phyloP scores from a whole-genome alignment of 2,329 filamentous ascomycete species.

The Exophiala calicioides region DNA sequence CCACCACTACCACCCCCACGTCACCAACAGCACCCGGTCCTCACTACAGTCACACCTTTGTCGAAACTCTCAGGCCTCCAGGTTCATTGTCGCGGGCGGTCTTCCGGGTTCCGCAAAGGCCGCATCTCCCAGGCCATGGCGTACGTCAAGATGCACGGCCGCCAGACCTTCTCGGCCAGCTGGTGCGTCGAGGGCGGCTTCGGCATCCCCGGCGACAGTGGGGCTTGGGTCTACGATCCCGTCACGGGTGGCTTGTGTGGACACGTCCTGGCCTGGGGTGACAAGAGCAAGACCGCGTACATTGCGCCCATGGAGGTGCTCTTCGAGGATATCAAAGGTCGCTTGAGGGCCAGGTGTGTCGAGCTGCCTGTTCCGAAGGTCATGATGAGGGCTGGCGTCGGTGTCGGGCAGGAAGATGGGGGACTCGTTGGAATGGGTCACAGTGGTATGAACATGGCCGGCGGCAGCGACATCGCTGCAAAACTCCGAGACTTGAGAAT shows the following conservation, averaged over 20 bases:
- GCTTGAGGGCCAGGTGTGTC: conserved; percentile 25
- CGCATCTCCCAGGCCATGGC: conserved; percentile 75
- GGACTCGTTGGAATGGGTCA: conserved; percentile 8
- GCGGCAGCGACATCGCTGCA: conserved; percentile 10
- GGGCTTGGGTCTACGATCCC: conserved; percentile 88
- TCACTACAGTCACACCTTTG: conserved; percentile 57
- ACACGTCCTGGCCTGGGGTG: conserved; percentile 86
- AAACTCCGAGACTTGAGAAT: conserved; percentile 16
- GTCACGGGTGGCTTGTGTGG: conserved; percentile 78
- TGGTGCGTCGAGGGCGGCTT: conserved; percentile 58
- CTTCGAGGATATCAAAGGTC: conserved; percentile 69
- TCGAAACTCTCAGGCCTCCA: conserved; percentile 69
- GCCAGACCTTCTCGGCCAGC: conserved; percentile 74
- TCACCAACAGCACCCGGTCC: conserved; percentile 11
- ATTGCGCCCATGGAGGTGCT: conserved; percentile 94
- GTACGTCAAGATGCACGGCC: conserved; percentile 83
- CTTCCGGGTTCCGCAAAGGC: conserved; percentile 78
- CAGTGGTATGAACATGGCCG: no score
- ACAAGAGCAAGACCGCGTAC: conserved; percentile 78
- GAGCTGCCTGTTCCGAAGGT: conserved; percentile 22
- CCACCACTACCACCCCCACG: conserved; percentile 35
- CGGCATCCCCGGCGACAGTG: conserved; percentile 78
- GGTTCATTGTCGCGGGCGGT: conserved; percentile 87
- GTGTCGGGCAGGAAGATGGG: conserved; percentile 10
- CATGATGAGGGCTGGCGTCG: background rate